Conservation (phyloP, 2,329 filamentous ascomycete genomes). For the Pestalotiopsis sp. region DNA sequence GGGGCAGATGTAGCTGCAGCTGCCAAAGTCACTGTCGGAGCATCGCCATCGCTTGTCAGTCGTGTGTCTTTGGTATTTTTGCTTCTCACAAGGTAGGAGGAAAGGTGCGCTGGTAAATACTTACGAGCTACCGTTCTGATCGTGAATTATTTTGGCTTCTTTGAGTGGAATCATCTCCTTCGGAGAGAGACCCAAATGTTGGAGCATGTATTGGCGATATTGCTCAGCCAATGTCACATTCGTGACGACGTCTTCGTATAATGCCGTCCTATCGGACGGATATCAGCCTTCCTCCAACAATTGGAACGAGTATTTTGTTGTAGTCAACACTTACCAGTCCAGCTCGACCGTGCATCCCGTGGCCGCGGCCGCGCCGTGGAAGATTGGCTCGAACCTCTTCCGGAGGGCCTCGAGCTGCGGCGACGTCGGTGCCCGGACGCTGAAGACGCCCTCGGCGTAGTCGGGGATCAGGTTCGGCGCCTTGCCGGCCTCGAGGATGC, state of each 20-base stretch:
- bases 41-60: too few species aligned
- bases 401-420: not conserved
- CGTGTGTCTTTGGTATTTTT: not conserved
- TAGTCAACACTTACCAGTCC: not conserved
- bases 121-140: slow-evolving; percentile 8
- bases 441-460: slow-evolving; percentile 44
- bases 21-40: not conserved
- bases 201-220: slow-evolving; percentile 10
- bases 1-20: slow-evolving; percentile 3
- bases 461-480: slow-evolving; percentile 19
- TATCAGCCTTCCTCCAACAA: not conserved
- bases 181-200: not conserved
- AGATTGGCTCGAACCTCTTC: not conserved
- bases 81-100: not conserved
- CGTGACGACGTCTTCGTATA: slow-evolving; percentile 7
- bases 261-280: not conserved
- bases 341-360: slow-evolving; percentile 8
- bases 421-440: slow-evolving; percentile 38
- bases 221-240: slow-evolving; percentile 4
- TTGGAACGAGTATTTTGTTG: not conserved
- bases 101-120: not conserved
- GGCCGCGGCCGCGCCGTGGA: slow-evolving; percentile 4
- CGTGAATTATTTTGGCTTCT: not conserved
- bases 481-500: slow-evolving; percentile 16
- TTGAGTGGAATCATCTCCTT: slow-evolving; percentile 4